Evolutionary conservation across 768 basidiomycete genomes (phyloP), one percentile per base, ranked within the genome.

Genomic region (Paxillus involutus): DNA sequence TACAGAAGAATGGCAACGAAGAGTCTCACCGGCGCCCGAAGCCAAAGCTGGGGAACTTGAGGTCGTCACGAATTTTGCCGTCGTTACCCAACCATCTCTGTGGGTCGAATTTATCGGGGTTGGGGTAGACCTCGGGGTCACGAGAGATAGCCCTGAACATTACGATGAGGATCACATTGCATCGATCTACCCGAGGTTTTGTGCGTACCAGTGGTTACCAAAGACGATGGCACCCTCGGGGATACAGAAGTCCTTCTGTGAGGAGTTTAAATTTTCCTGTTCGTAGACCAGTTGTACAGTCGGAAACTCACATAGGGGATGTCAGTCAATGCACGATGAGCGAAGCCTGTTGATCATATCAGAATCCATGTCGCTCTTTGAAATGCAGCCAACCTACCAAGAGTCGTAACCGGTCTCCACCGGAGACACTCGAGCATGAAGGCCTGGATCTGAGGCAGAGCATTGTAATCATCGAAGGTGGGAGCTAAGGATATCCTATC

Each of bases 301-400:
- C 6, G 13, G n/a, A 39, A 44, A 68, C 68, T 57, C 51, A 84
- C 84, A 76, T 83, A 89, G 24, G 80, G 63, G 30, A 90, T 80
- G 47, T 89, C 86, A 51, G 79, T 79, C 2, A 80, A 82, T 1
- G 86, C 80, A 43, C 80, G 79, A 58, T 90, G 88, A 3, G 84
- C 75, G 57, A 87, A 84, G 1, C 86, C 86, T 65, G 19, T 45
- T 3, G 30, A 46, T 6, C 2, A 11, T 4, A 8, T 67, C 46
- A 58, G 40, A 30, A 36, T 1, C 9, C 4, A 21, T 3, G 40
- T 47, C 6, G 14, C 8, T 21, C 8, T 16, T 10, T 33, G 29
- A 26, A 32, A 46, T 11, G 8, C 3, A 39, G 10, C 24, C 42
- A 45, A 43, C 55, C 9, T 41, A 61, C 75, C 75, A 45, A 66